Evolutionary conservation across 2,329 filamentous ascomycete species (phyloP), one percentile per base, ranked within the genome.

Genomic region (Aureobasidium pullulans): DNA sequence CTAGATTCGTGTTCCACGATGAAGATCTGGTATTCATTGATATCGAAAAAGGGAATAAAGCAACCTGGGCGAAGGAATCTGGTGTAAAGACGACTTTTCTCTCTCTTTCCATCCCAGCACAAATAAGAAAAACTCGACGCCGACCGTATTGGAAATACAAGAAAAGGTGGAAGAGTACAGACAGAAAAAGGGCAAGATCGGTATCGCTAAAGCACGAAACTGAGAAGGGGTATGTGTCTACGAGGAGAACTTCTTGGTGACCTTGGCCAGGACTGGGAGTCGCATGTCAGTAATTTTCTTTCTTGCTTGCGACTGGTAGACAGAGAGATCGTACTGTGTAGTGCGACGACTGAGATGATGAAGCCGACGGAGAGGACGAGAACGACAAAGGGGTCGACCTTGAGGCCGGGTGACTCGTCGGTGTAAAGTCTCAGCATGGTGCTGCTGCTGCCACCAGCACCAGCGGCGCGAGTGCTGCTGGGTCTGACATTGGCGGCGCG

Each of bases 351-450:
- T 71, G 89, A 94, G 80, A 99, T 96, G 77, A 99, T 99, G 77
- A 99, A 99, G 64, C 96, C 94, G 69, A 99, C 84, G 71, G 90
- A 96, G 68, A 99, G 82, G 67, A 96, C 94, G 71, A 99, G 83
- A 65, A 99, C 93, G 66, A 99, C 92, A 62, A 99, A 94, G 23
- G 94, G 94, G 75, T 99, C 94, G 65, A 99, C 94, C 81, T 96
- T 96, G 70, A 99, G 81, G 63, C 94, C 94, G 61, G 94, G 94
- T 65, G 90, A 96, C 81, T 99, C 94, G 73, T 99, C 94, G 61
- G 94, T 99, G 85, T 99, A 99, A 46, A 99, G 87, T 77, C 85
- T 93, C 80, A 99, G 82, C 94, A 99, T 99, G 57, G 94, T 99
- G 79, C 90, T 96, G 76, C 88, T 96, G 73, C 91, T 96, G 66